Base-by-base conservation (phyloP, 1,284 basidiomycete genomes). In the Wolfiporia cocos region DNA sequence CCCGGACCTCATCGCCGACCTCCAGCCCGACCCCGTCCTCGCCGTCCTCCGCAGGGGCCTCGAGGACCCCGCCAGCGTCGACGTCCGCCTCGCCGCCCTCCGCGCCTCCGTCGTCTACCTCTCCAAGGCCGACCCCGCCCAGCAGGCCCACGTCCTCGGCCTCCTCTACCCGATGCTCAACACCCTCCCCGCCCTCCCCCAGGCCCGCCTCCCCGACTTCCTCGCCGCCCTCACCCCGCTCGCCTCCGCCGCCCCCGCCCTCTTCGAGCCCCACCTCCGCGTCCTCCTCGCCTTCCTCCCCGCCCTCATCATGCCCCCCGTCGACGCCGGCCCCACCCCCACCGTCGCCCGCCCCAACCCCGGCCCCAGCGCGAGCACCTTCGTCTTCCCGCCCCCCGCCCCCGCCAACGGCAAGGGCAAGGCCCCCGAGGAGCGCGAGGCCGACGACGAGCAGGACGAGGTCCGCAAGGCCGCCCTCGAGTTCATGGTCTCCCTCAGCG, bases 401-500 rank as follows among this genome's bases (percentile, higher is more conserved):
- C 34, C 37, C 10, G 41, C 48, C 18, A 49, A 51, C 21, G 50
- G 39, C 1, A 57, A 57, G 11, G 61, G 55, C 1, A 56, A 58
- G 29, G 52, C 46, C 20, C 54, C 32, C 14, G 47, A 51, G 10
- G 42, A 52, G 15, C 55, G 41, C 5, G 56, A 53, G 7, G 65
- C 60, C 11, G 64, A 65, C 31, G 68, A 72, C 33, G 74, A 78
- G 43, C 75, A 76, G 48, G 72, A 78, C 31, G 76, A 76, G 19
- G 68, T 85, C 18, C 64, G 85, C 12, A 70, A 75, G 32, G 71
- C 75, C 2, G 83, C 83, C 12, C 60, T 89, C 11, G 86, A 90
- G 58, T 77, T 89, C 39, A 86, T 89, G 82, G 68, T 88, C 39
- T 78, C 72, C n/a, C 57, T 89, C 15, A 78, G 73, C 32, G 85